A percentile compares a stretch with the other conserved stretches of the same genome.
Conservation (phyloP, 177 flowering plant species). For the Tripterygium wilfordii region DNA sequence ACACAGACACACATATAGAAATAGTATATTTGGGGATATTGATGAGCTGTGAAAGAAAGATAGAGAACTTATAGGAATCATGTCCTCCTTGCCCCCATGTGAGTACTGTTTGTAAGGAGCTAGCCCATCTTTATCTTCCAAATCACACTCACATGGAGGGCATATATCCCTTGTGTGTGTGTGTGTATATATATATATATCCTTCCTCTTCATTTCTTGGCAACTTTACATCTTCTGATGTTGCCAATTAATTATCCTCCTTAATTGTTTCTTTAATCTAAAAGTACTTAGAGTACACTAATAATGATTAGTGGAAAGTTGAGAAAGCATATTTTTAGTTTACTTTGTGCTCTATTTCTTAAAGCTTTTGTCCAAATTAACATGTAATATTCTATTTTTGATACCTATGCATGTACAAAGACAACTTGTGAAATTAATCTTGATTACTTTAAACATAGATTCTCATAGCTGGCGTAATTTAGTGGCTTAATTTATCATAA, state of each 20-base stretch:
- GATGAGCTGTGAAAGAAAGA: constrained; percentile 24
- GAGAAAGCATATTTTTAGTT: too few relatives aligned
- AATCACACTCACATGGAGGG: constrained; percentile 39
- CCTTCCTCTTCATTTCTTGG: constrained; percentile 1
- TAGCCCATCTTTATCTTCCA: constrained; percentile 35
- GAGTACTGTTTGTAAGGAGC: constrained; percentile 32
- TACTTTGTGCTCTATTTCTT: too few relatives aligned
- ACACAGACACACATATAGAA: background rate
- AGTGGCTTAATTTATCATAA: too few relatives aligned
- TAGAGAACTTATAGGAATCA: constrained; percentile 10
- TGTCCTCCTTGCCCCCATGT: constrained; percentile 31
- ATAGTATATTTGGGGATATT: background rate
- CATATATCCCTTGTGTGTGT: constrained; percentile 7
- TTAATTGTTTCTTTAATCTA: too few relatives aligned
- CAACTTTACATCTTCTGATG: constrained; percentile 11
- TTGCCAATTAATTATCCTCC: constrained; percentile 8
- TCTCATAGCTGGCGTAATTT: too few relatives aligned
- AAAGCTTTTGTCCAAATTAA: too few relatives aligned
- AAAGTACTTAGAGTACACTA: constrained; percentile 9
- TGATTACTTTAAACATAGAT: too few relatives aligned
- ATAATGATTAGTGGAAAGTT: constrained; percentile 14
- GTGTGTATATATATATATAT: constrained; percentile 5
- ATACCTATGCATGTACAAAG: too few relatives aligned
- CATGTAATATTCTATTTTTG: too few relatives aligned
- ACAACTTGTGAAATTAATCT: too few relatives aligned